Evolutionary conservation across 2,329 filamentous ascomycete species (phyloP), one percentile per base, ranked within the genome.

Genomic region (Hypoxylon sp.): DNA sequence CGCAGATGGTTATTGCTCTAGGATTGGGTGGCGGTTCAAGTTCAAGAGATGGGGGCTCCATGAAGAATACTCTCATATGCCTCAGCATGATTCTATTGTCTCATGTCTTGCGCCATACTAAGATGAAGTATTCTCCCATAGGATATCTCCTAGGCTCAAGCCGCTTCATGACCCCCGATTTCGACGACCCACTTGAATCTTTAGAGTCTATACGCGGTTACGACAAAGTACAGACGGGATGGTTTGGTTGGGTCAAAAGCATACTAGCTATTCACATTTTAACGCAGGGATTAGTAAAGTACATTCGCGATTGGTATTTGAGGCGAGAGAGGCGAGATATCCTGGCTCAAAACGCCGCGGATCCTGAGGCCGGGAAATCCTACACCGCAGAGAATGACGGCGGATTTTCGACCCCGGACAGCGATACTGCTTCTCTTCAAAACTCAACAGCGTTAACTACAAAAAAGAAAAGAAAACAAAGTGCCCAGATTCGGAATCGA

Each of bases 1-100:
- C 94, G 66, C 95, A 98, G 80, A 93, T 95, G 64, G 93, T 97
- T 77, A 97, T 98, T 76, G 94, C 94, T 64, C 89, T 97, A 63
- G 97, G 94, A 0, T 83, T 98, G 10, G 94, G 94, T 68, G 94
- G 94, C 66, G 93, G 93, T 65, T 91, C 89, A 6, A 89, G 87
- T 69, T 88, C 89, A 6, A 87, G 86, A 72, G 87, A 90, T 66
- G 89, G 90, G 56, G 89, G 90, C 3, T 90, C 90, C 10, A 76
- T 77, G 60, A 89, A 90, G 74, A 93, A 91, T 75, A 88, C 93
- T 50, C 84, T 92, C 55, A 87, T 91, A 43, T 93, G 91, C 77
- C 86, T 92, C 71, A 82, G 87, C 70, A 90, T 93, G 79, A 90
- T 94, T 46, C 73, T 87, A 46, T 77, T 85, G 13, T 86, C 86